phyloP scores from a whole-genome alignment of 306 rosid species.

The Alnus glutinosa region DNA sequence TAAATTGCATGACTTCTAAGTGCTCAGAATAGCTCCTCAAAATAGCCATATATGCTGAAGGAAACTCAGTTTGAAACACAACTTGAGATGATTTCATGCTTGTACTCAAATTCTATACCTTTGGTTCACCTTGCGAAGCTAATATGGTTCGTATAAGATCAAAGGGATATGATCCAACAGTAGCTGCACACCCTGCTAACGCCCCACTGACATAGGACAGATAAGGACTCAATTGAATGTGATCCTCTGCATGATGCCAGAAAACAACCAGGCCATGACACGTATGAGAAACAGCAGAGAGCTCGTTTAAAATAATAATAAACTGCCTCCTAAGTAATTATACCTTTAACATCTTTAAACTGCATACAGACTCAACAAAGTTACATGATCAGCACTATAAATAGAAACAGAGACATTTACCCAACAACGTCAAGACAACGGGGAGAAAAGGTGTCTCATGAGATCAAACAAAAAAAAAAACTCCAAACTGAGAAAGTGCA shows the following conservation, averaged over 20 bases:
- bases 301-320: background rate
- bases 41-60: background rate
- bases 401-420: background rate
- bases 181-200: constrained; percentile 92
- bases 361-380: background rate
- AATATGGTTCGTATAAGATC: constrained; percentile 92
- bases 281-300: constrained; percentile 19
- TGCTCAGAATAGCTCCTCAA: background rate
- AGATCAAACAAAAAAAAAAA: background rate
- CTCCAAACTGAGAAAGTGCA: background rate
- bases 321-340: background rate
- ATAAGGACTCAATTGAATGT: constrained; percentile 73
- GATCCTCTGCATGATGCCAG: constrained; percentile 72
- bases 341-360: background rate
- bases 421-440: background rate
- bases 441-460: background rate
- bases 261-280: constrained; percentile 9
- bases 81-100: background rate
- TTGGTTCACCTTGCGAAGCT: constrained; percentile 99
- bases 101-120: constrained; percentile 45
- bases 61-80: constrained; percentile 1
- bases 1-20: background rate
- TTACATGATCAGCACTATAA: background rate
- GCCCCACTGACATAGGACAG: constrained; percentile 90
- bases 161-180: constrained; percentile 91